These are phyloP conservation scores for Skeletonema potamos DNA, from an alignment of 108 stramenopile genomes.

Conservation along the genomic window DNA sequence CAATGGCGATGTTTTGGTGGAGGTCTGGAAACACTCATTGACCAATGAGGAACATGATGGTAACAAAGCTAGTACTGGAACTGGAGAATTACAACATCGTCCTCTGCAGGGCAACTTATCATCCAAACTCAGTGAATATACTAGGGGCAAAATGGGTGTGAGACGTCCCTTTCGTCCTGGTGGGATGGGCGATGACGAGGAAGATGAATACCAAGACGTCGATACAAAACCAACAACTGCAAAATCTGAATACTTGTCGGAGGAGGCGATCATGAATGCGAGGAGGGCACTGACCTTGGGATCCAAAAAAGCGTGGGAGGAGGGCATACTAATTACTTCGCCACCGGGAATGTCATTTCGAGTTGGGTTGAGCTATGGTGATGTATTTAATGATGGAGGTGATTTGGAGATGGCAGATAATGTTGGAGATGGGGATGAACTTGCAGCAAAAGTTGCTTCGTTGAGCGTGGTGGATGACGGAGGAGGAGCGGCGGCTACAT, in stretches of 20 bases:
- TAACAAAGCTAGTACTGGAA: background rate
- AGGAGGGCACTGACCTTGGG: conserved; percentile 56
- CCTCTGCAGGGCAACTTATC: conserved; percentile 71
- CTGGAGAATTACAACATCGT: conserved; percentile 23
- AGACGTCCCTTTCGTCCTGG: conserved; percentile 73
- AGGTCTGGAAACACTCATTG: conserved; percentile 41
- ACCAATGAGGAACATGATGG: background rate
- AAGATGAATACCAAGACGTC: background rate
- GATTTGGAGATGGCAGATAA: conserved; percentile 4
- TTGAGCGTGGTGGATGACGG: background rate
- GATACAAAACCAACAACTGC: background rate
- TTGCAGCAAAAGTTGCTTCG: background rate
- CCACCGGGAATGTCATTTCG: conserved; percentile 70
- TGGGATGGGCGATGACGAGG: conserved; percentile 56
- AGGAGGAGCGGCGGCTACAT: background rate
- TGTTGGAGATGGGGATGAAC: background rate
- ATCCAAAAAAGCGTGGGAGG: conserved; percentile 55
- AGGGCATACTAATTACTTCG: conserved; percentile 68
- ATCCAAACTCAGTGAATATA: conserved; percentile 77
- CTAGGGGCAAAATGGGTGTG: conserved; percentile 65
- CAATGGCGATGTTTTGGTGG: conserved; percentile 28
- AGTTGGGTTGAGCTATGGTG: conserved; percentile 65
- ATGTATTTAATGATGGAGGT: conserved; percentile 54
- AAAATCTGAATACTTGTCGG: conserved; percentile 38
- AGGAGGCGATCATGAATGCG: conserved; percentile 51